Evolutionary conservation across 192 early-diverging fungal species (phyloP), one percentile per base, ranked within the genome.

Genomic region (Podila clonocystis): DNA sequence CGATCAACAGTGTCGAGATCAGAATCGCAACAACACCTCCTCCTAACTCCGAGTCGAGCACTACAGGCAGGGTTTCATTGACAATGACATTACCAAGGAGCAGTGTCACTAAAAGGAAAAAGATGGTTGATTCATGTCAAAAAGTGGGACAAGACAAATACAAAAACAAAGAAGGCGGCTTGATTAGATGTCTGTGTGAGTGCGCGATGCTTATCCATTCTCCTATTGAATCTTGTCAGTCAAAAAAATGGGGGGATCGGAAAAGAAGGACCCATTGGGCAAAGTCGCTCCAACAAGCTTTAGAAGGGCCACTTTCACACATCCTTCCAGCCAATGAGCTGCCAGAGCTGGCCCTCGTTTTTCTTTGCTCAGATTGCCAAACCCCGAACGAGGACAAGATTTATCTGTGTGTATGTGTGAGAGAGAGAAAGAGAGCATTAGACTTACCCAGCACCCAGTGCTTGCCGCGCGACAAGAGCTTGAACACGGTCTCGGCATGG

Each of bases 361-460:
- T 61, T 61, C 52, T 24, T 55, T 52, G 50, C 22, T 52, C 22
- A 17, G 50, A 5, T 55, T 55, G 52, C 9, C 50, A 24, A 45
- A 45, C 41, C 41, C 41, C 52, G n/a, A 55, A 17, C 13, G 29
- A 19, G 9, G 64, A 20, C 28, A 58, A 5, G 24, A 68, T 15
- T 48, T 9, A 41, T n/a, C 48, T 50, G 33, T 50, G 9, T 49
- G 30, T n/a, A n/a, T n/a, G n/a, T n/a, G n/a, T n/a, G n/a, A n/a
- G n/a, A n/a, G n/a, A n/a, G n/a, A n/a, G n/a, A n/a, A n/a, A n/a
- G n/a, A n/a, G n/a, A 38, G 24, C 28, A 15, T 26, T 97, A 72
- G 38, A 97, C 77, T 95, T 96, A 6, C 96, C 95, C 3, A 99
- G 82, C 11, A 99, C 90, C 95, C 96, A 94, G 71, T 98, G 96